These are phyloP conservation scores for Neltuma alba DNA, from an alignment of 306 rosid genomes.

Conservation along the genomic window DNA sequence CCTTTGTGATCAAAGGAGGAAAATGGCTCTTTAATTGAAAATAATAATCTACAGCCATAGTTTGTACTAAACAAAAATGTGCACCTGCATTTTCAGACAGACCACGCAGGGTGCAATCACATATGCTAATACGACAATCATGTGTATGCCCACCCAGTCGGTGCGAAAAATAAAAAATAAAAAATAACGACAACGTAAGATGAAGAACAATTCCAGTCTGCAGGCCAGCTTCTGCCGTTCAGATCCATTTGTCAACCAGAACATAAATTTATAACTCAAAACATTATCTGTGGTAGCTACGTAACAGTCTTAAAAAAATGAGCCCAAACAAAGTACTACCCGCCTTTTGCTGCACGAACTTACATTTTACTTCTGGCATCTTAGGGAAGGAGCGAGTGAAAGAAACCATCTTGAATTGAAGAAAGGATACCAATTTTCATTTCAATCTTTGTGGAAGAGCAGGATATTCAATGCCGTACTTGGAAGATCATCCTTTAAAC, in stretches of 20 bases:
- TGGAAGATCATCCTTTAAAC: conserved; percentile 49
- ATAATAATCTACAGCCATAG: neutral
- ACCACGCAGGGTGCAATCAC: too few species aligned
- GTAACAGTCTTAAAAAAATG: conserved; percentile 3
- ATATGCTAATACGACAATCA: neutral
- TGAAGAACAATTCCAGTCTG: neutral
- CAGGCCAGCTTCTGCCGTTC: neutral
- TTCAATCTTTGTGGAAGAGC: conserved; percentile 59
- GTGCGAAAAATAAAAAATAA: neutral
- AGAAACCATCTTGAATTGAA: conserved; percentile 30
- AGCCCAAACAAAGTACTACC: neutral
- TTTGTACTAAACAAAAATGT: conserved; percentile 12
- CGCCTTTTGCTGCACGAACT: conserved; percentile 28
- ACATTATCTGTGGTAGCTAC: neutral
- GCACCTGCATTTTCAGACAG: conserved; percentile 23
- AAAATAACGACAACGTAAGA: neutral
- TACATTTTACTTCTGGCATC: conserved; percentile 25
- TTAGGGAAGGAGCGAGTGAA: conserved; percentile 16
- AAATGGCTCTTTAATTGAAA: too few species aligned
- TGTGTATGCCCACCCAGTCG: conserved; percentile 6
- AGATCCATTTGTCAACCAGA: neutral
- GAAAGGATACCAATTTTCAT: conserved; percentile 22
- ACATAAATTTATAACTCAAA: neutral
- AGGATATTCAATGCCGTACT: conserved; percentile 63
- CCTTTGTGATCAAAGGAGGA: too few species aligned